Conservation (phyloP, 768 basidiomycete species). For the Rhizopogon sp. region DNA sequence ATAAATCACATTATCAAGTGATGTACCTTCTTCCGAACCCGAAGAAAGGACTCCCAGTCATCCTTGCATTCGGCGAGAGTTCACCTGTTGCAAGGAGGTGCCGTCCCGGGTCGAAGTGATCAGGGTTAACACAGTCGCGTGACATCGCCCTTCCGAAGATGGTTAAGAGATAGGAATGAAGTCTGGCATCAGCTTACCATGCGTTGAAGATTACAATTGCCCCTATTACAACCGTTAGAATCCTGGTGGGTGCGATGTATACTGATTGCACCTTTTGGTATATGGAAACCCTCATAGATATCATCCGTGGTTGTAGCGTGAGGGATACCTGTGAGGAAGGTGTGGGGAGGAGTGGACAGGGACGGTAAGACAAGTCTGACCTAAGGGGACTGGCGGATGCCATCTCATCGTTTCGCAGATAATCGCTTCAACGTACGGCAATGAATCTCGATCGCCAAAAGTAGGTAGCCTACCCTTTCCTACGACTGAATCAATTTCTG, state of each 20-base stretch:
- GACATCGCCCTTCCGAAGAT: background rate
- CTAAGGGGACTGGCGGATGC: background rate
- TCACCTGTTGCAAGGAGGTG: background rate
- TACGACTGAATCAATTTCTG: slow-evolving; percentile 3
- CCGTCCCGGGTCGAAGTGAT: background rate
- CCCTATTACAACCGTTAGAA: background rate
- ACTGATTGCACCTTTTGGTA: background rate
- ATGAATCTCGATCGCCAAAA: background rate
- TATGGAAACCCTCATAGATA: background rate
- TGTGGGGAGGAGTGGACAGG: background rate
- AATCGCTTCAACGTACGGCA: slow-evolving; percentile 7
- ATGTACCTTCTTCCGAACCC: slow-evolving; percentile 2
- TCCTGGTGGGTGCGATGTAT: background rate
- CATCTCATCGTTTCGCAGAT: slow-evolving; percentile 6
- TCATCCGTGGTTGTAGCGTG: background rate
- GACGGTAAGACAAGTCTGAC: background rate
- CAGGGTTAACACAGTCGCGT: background rate
- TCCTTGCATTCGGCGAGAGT: background rate
- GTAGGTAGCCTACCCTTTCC: background rate
- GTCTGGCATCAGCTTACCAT: background rate
- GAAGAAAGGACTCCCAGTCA: background rate
- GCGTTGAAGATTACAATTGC: background rate
- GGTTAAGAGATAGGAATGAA: background rate
- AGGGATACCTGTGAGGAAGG: background rate
- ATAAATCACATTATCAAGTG: background rate